A percentile compares a stretch with the other conserved stretches of the same genome.
Evolutionary conservation across 78 protist genomes (phyloP).

Genomic region (Dictyostelium capitatum): DNA sequence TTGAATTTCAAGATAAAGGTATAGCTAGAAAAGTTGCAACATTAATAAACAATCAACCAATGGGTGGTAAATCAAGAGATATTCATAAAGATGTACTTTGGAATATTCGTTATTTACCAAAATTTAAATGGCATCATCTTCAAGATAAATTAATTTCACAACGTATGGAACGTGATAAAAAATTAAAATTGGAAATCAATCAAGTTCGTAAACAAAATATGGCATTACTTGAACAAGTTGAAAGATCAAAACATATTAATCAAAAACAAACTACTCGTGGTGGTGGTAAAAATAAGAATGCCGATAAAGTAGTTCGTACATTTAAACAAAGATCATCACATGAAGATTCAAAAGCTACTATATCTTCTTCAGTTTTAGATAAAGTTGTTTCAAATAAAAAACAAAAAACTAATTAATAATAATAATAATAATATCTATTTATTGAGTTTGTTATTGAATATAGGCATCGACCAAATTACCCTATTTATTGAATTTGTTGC

Average conservation of each 20-base stretch:
- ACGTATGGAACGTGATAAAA: slow-evolving; percentile 60
- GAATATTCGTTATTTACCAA: slow-evolving; percentile 74
- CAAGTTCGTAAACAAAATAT: slow-evolving; percentile 57
- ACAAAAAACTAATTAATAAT: slow-evolving; percentile 7
- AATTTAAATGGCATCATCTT: slow-evolving; percentile 78
- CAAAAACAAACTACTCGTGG: background rate
- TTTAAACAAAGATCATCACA: slow-evolving; percentile 65
- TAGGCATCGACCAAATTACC: too few relatives aligned
- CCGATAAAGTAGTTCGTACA: slow-evolving; percentile 52
- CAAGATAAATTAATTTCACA: slow-evolving; percentile 51
- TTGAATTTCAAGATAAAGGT: slow-evolving; percentile 65
- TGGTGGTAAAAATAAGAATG: background rate
- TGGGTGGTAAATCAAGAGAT: slow-evolving; percentile 77
- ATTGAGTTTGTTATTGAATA: too few relatives aligned
- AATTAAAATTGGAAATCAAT: slow-evolving; percentile 24
- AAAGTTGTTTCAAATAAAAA: slow-evolving; percentile 12
- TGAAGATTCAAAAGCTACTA: slow-evolving; percentile 10
- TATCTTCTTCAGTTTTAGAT: background rate
- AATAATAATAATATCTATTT: background rate
- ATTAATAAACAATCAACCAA: slow-evolving; percentile 17
- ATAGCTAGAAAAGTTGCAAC: slow-evolving; percentile 40
- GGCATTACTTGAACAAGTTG: slow-evolving; percentile 29
- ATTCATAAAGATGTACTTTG: slow-evolving; percentile 67
- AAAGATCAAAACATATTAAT: slow-evolving; percentile 37
- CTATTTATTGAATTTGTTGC: too few relatives aligned